Evolutionary conservation across 768 basidiomycete species (phyloP), one percentile per base, ranked within the genome.

Genomic region (Tylopilus cervinicoccineus): DNA sequence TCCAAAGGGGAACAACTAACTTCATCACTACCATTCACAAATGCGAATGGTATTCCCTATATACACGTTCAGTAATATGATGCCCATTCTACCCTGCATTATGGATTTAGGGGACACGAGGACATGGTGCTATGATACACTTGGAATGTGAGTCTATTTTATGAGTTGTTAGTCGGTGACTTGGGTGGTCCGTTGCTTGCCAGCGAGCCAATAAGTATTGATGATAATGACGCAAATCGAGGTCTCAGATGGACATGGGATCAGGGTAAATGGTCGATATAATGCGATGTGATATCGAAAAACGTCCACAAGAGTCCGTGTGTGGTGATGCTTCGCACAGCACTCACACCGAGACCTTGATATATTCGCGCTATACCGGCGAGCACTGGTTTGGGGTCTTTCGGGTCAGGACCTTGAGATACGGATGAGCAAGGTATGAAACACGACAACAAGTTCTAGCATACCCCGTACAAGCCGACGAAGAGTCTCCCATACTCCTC

Each of bases 231-330:
- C 44, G 47, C 33, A 20, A 24, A 26, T 32, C 7, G 33, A 20
- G 39, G 33, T 33, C 46, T 52, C 47, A 31, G 27, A 29, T 28
- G 31, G 41, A 39, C 41, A 42, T 45, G 38, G 37, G 29, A 39
- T 67, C 47, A 69, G 33, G 79, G 78, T 45, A 83, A 68, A 49
- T 67, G 62, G 60, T 91, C 88, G 60, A 91, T 88, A 65, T 85
- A 87, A 57, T 78, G 71, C 33, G 84, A 78, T 26, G 80, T 82
- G 56, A 85, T 70, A 71, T 96, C 93, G 65, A 93, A 93, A 52
- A 96, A 75, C 8, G 93, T 95, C 93, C 93, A 96, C 43, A 94
- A 73, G 32, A 95, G 73, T 19, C 94, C 94, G 56, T 96, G 94
- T 7, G 93, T 95, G 27, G 93, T 89, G 60, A 95, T 86, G 58